Evolutionary conservation across 352 stramenopile genomes (phyloP), one percentile per base, ranked within the genome.

Genomic region (Phytophthora sp.): DNA sequence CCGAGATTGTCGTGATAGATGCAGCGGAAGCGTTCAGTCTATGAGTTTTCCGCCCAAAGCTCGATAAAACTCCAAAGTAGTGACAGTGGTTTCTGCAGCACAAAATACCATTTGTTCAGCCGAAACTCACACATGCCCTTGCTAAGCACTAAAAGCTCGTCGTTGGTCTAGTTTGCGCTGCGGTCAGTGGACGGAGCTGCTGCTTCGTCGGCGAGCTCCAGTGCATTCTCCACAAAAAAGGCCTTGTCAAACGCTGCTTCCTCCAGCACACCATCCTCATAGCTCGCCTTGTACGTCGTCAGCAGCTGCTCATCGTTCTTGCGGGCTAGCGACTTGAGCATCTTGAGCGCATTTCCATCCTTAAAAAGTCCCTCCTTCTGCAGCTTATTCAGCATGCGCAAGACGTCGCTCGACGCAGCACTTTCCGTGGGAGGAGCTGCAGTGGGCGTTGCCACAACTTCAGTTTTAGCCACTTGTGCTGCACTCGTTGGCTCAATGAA

Each of bases 141-240:
- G 33, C 26, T 29, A 27, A 57, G 39, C 46, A 33, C 23, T 16
- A 53, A 29, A 23, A 55, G 33, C 13, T 41, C 26, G 41, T n/a
- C 26, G 26, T 56, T 16, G 8, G 27, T 53, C 49, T 71, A 70
- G 30, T 39, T 69, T 61, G 47, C 20, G 57, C 57, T 60, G 47
- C 20, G 20, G 38, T 63, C 33, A 7, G 47, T 39, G 29, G 61
- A 42, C 9, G 20, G 23, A 31, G 24, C 45, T 80, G 35, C 54
- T 57, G 49, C 73, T 63, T 96, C 88, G 20, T 94, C 79, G 12
- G 83, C 88, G 27, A 96, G 69, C 64, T 96, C 88, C 44, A 84
- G 45, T 36, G 86, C 87, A 58, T 91, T 94, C 49, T 96, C 84
- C 30, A 94, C 77, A 52, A 96, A 96, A 69, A 94, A 94, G 1